Evolutionary conservation across 202 grass and related monocot species (phyloP).

Genomic region (Setaria italica): DNA sequence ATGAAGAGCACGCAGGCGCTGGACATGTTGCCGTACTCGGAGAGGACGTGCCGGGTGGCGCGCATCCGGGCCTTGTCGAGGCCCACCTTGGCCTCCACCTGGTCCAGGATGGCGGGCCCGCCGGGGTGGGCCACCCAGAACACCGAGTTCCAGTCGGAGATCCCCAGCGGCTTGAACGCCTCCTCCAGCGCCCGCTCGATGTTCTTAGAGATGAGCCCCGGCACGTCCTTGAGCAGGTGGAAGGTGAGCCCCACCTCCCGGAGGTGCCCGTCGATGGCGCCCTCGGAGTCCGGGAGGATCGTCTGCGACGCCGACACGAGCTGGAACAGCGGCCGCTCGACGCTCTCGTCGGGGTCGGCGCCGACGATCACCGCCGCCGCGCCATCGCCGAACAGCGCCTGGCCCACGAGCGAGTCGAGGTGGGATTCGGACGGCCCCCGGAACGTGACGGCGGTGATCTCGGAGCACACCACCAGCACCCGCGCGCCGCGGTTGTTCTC

Average conservation of each 20-base stretch:
- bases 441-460: constrained; percentile 82
- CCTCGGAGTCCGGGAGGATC: constrained; percentile 71
- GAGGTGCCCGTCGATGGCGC: constrained; percentile 78
- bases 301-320: constrained; percentile 68
- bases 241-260: constrained; percentile 77
- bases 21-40: constrained; percentile 86
- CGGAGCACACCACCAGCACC: constrained; percentile 67
- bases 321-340: constrained; percentile 68
- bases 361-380: constrained; percentile 64
- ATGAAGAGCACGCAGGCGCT: constrained; percentile 87
- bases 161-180: constrained; percentile 51
- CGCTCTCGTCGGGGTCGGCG: constrained; percentile 54
- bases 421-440: constrained; percentile 58
- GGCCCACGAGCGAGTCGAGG: constrained; percentile 76
- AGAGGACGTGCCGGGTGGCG: constrained; percentile 62
- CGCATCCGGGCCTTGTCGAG: constrained; percentile 66
- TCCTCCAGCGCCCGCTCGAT: constrained; percentile 54
- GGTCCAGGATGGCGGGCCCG: constrained; percentile 60
- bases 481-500: constrained; percentile 79
- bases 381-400: constrained; percentile 80
- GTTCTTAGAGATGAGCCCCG: constrained; percentile 79
- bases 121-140: constrained; percentile 73
- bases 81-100: constrained; percentile 69
- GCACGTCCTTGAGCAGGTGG: constrained; percentile 81
- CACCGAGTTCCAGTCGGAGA: constrained; percentile 54